These are phyloP conservation scores for Naganishia antarctica DNA, from an alignment of 768 basidiomycete genomes.

Conservation along the genomic window DNA sequence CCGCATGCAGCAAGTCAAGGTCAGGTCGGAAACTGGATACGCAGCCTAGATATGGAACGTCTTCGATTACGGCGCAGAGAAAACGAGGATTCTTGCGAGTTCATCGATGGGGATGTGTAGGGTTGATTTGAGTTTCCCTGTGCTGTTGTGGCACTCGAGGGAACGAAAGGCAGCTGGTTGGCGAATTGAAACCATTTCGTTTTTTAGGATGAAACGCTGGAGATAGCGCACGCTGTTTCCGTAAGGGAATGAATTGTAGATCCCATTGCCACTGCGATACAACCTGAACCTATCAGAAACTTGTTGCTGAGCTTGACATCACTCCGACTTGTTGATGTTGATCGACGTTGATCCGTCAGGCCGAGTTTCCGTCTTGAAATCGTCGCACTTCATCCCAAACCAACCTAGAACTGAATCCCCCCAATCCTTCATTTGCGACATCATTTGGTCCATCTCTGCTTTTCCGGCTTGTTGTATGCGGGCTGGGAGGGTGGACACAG, in stretches of 20 bases:
- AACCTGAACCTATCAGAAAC: background rate
- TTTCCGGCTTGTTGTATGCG: constrained; percentile 17
- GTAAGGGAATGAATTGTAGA: too few relatives aligned
- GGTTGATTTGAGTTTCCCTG: too few relatives aligned
- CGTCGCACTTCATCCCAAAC: constrained; percentile 21
- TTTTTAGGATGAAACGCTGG: too few relatives aligned
- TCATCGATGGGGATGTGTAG: too few relatives aligned
- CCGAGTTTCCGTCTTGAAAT: constrained; percentile 17
- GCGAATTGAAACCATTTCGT: too few relatives aligned
- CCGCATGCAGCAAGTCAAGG: constrained; percentile 39
- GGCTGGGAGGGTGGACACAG: background rate
- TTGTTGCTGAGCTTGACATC: too few relatives aligned
- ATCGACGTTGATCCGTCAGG: constrained; percentile 12
- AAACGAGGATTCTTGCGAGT: too few relatives aligned
- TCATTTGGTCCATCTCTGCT: constrained; percentile 13
- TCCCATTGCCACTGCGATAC: too few relatives aligned
- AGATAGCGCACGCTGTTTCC: too few relatives aligned
- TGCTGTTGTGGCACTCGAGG: too few relatives aligned
- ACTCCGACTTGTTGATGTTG: constrained; percentile 5
- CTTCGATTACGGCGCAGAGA: too few relatives aligned
- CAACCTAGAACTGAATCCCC: constrained; percentile 5
- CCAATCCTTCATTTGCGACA: constrained; percentile 16
- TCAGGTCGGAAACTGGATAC: background rate
- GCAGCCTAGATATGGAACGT: background rate
- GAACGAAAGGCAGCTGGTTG: too few relatives aligned